Evolutionary conservation across 768 basidiomycete genomes (phyloP).

Genomic region (Megacollybia marginata): DNA sequence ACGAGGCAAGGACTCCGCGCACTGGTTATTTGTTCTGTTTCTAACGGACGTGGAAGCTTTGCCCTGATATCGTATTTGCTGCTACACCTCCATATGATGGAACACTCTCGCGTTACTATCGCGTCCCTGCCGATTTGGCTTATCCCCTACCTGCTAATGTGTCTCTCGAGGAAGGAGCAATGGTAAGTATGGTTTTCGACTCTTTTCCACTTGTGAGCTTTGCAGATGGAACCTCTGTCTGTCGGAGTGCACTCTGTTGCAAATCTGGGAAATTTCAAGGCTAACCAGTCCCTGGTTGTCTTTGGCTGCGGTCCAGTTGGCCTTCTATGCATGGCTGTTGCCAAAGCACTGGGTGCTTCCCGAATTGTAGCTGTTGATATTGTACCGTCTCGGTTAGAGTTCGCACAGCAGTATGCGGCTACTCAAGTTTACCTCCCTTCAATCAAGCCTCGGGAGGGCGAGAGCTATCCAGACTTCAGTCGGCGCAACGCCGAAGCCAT

Average conservation of each 20-base stretch:
- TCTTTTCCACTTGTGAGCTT: neutral
- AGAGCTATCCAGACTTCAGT: constrained; percentile 66
- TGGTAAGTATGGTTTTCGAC: constrained; percentile 40
- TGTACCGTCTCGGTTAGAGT: constrained; percentile 66
- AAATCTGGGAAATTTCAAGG: constrained; percentile 63
- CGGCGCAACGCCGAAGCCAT: constrained; percentile 62
- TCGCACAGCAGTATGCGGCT: constrained; percentile 81
- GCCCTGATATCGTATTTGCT: constrained; percentile 80
- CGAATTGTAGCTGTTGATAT: constrained; percentile 85
- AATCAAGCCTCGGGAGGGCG: constrained; percentile 49
- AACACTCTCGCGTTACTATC: constrained; percentile 82
- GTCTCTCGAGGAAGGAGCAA: constrained; percentile 88
- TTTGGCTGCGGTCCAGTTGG: constrained; percentile 89
- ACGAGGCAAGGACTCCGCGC: constrained; percentile 49
- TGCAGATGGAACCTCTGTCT: constrained; percentile 87
- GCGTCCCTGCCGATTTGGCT: constrained; percentile 76
- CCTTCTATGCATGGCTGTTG: constrained; percentile 93
- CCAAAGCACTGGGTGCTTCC: constrained; percentile 83
- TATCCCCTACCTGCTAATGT: constrained; percentile 80
- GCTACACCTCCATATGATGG: constrained; percentile 94
- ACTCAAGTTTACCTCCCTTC: constrained; percentile 64
- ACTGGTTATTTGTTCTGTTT: constrained; percentile 1
- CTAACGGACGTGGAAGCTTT: constrained; percentile 44
- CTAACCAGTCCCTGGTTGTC: constrained; percentile 71
- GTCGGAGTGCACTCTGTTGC: constrained; percentile 88